Evolutionary conservation across 2,329 filamentous ascomycete genomes (phyloP), one percentile per base, ranked within the genome.

Genomic region (Fusarium austroafricanum): DNA sequence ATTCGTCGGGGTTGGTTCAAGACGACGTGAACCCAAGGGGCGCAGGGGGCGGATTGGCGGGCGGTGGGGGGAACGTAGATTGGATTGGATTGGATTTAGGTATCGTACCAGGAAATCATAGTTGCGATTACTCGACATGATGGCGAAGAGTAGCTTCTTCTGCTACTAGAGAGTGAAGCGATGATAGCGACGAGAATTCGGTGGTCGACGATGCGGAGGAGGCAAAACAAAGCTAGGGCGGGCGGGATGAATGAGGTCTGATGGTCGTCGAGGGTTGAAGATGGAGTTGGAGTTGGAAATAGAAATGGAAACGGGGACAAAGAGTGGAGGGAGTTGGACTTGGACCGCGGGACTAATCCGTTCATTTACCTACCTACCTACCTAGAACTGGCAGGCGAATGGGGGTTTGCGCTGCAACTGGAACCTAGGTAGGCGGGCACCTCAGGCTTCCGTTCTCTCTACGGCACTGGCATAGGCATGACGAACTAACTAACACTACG

Each of bases 81-180:
- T 62, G 70, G 61, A 59, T 65, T 58, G 70, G 61, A 60, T 65
- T 51, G 53, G 55, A 44, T 40, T 35, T 55, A 70, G 58, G 56
- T 67, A 67, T 68, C 90, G 78, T 90, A 98, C 95, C 83, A 99
- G 87, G 82, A 98, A 98, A 82, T 99, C 96, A 83, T 99, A 99
- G 86, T 99, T 99, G 82, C 96, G 90, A 86, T 95, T 96, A 81
- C 92, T 93, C 77, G 96, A 94, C 96, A 99, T 99, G 75, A 78
- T 86, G 80, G 75, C 70, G 70, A 70, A 60, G 63, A 53, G 61
- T 49, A 51, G 71, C 62, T 29, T 29, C 28, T 29, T 29, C 28
- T 29, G 28, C 28, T 57, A 54, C 56, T 29, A 46, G 37, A 37
- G 63, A 68, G 53, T 53, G 43, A 55, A 55, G 52, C 38, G 58